These are phyloP conservation scores for Pleoardoris graminearum DNA, from an alignment of 2,329 filamentous ascomycete genomes.

Conservation along the genomic window DNA sequence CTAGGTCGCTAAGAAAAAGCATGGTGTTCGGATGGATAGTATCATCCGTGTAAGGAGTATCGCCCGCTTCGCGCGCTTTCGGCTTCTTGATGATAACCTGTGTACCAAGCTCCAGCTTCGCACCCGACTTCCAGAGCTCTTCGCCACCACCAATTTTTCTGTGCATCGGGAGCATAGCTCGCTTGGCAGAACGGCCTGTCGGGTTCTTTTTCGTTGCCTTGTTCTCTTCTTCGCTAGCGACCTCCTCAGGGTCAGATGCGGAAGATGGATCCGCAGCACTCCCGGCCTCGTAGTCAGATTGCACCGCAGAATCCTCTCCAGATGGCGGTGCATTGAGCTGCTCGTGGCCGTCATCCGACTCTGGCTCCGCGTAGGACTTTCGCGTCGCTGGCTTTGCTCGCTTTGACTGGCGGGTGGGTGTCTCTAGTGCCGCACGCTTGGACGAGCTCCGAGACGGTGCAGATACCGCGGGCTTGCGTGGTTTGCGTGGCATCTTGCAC, in stretches of 20 bases:
- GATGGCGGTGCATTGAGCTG: slow-evolving; percentile 26
- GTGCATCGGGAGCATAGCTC: slow-evolving; percentile 22
- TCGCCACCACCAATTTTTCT: slow-evolving; percentile 44
- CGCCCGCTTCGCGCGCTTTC: slow-evolving; percentile 62
- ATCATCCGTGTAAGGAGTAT: slow-evolving; percentile 60
- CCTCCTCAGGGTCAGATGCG: slow-evolving; percentile 40
- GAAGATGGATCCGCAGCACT: slow-evolving; percentile 31
- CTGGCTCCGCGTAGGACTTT: slow-evolving; percentile 41
- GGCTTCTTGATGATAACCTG: slow-evolving; percentile 66
- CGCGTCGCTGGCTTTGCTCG: slow-evolving; percentile 38
- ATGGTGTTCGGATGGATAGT: slow-evolving; percentile 67
- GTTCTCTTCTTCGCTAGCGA: slow-evolving; percentile 32
- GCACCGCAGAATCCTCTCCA: slow-evolving; percentile 39
- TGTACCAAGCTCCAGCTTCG: slow-evolving; percentile 61
- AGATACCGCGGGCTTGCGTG: slow-evolving; percentile 26
- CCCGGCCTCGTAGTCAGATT: slow-evolving; percentile 50
- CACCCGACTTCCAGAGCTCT: slow-evolving; percentile 61
- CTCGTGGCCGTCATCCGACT: slow-evolving; percentile 29
- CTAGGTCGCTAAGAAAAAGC: slow-evolving; percentile 62
- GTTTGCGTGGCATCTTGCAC: slow-evolving; percentile 11
- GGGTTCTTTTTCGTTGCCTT: slow-evolving; percentile 31
- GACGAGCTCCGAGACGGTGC: slow-evolving; percentile 35
- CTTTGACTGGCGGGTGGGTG: slow-evolving; percentile 40
- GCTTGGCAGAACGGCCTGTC: slow-evolving; percentile 25
- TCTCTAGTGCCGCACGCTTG: slow-evolving; percentile 40